Evolutionary conservation across 768 basidiomycete species (phyloP).

Genomic region (Pleurotus cornucopiae): DNA sequence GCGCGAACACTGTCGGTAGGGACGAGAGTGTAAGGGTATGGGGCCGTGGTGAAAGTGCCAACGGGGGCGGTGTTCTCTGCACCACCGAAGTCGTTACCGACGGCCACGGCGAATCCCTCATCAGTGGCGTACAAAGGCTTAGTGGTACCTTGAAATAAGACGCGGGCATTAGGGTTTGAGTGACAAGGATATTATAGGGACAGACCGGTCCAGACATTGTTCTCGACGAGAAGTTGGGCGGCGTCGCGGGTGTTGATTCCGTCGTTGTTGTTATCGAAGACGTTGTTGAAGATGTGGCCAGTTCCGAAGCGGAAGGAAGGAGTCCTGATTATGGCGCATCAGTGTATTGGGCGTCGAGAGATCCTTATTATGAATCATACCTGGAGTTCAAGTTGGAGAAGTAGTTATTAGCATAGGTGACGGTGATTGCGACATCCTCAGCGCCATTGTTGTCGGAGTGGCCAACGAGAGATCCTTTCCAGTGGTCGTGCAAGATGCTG

Average conservation of each 20-base stretch:
- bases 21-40: constrained; percentile 29
- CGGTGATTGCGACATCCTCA: constrained; percentile 23
- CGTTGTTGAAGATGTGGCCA: constrained; percentile 43
- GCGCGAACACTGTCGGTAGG: constrained; percentile 20
- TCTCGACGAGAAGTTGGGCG: constrained; percentile 42
- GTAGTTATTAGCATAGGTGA: constrained; percentile 15
- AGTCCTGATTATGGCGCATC: constrained; percentile 20
- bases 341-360: too few species aligned
- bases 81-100: constrained; percentile 32
- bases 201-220: constrained; percentile 39
- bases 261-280: constrained; percentile 35
- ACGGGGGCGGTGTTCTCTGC: constrained; percentile 26
- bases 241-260: background rate
- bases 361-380: too few species aligned
- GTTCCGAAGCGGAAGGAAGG: constrained; percentile 43
- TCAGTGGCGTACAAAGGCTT: constrained; percentile 40
- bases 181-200: background rate
- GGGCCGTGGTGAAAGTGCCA: constrained; percentile 29
- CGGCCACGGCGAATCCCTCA: constrained; percentile 32
- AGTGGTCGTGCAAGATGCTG: constrained; percentile 39
- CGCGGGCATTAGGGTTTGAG: background rate
- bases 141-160: constrained; percentile 18
- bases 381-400: background rate
- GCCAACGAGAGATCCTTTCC: constrained; percentile 40
- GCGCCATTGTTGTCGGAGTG: constrained; percentile 39